Evolutionary conservation across 2,329 filamentous ascomycete species (phyloP), one percentile per base, ranked within the genome.

Genomic region (Pestalotiopsis sp.): DNA sequence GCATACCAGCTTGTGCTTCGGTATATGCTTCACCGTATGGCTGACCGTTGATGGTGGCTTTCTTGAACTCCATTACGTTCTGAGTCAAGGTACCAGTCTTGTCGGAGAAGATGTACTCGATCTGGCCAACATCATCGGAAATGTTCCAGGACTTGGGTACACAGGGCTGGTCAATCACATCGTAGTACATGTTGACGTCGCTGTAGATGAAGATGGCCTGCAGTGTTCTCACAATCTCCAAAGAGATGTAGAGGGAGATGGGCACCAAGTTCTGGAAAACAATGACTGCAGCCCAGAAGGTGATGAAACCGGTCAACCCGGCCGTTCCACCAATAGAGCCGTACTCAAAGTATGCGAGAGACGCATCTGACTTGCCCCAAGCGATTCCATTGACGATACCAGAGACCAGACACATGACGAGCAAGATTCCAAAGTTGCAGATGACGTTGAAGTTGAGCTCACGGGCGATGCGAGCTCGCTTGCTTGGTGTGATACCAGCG

Each of bases 61-160:
- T 99, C 81, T 98, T 99, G 88, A 98, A 99, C 80, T 99, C 97
- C 96, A 97, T 97, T 66, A 97, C 92, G 78, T 97, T 97, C 76
- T 97, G 93, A 0, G 93, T 97, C 72, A 97, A 83, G 2, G 93
- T 97, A 69, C 93, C 93, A 0, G 93, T 97, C 82, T 97, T 97
- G 85, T 97, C 93, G 0, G 93, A 98, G 81, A 99, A 99, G 73
- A 99, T 97, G 83, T 98, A 99, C 81, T 98, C 96, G 71, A 99
- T 97, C 81, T 99, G 96, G 13, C 96, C 96, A 61, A 99, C 86
- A 75, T 99, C 97, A 77, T 99, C 96, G 0, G 95, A 98, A 65
- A 99, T 98, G 78, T 98, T 99, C 96, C 96, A 99, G 0, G 95
- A 94, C 78, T 98, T 98, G 4, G 97, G 96, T 12, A 97, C 94